Percentiles rank a stretch among this genome's conserved stretches.
Evolutionary conservation across 2,329 filamentous ascomycete genomes (phyloP).

Genomic region (Exophiala mesophila): DNA sequence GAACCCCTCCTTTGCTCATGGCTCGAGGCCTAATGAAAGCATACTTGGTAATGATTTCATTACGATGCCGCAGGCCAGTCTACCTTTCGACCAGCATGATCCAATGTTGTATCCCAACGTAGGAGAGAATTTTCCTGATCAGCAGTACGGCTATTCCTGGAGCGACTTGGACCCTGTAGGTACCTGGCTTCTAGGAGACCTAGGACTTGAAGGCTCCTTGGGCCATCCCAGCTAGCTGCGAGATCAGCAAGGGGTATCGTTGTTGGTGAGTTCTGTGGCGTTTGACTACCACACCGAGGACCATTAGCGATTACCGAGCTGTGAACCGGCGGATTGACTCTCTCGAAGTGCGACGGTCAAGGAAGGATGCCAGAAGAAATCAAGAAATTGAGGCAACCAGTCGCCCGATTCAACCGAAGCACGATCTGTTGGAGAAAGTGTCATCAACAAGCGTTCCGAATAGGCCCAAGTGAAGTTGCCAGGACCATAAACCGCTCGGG

Average conservation of each 20-base stretch:
- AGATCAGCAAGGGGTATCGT: neutral
- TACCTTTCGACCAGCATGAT: slow-evolving; percentile 1
- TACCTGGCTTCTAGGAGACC: slow-evolving; percentile 1
- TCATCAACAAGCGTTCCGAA: neutral
- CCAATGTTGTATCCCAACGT: slow-evolving; percentile 1
- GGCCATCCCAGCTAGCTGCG: neutral
- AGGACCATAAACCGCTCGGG: neutral
- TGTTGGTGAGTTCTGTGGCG: no score
- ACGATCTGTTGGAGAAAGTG: neutral
- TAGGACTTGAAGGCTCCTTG: neutral
- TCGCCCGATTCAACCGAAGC: neutral
- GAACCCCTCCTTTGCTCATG: neutral
- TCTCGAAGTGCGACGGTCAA: neutral
- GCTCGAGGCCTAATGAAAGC: neutral
- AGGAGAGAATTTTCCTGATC: neutral
- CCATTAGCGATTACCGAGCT: no score
- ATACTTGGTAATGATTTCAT: neutral
- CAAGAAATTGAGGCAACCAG: neutral
- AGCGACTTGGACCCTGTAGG: slow-evolving; percentile 1
- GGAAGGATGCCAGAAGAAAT: neutral
- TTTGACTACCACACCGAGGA: no score
- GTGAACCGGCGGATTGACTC: no score
- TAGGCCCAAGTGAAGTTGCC: neutral
- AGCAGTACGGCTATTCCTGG: slow-evolving; percentile 1
- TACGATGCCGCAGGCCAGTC: neutral